Conservation (phyloP, 805 yeast genomes). For the Pichia insulana region DNA sequence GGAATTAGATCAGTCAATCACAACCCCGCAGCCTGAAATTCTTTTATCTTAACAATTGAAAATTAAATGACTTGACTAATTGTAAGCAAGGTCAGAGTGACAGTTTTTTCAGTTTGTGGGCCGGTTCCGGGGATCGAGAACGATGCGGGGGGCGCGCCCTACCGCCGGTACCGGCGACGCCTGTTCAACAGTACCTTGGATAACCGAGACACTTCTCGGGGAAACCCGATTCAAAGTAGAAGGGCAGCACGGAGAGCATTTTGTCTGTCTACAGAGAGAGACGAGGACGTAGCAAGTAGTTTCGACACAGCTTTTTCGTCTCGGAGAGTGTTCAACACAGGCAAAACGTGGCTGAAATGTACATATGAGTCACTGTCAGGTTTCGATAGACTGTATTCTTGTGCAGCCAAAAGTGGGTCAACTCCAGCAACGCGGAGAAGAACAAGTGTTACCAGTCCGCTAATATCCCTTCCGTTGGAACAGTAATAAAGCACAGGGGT, state of each 20-base stretch:
- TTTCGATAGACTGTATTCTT: constrained; percentile 71
- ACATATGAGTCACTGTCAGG: constrained; percentile 25
- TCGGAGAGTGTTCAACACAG: no score
- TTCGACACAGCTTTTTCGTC: no score
- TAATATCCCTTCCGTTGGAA: constrained; percentile 82
- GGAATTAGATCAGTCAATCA: no score
- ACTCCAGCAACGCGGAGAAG: constrained; percentile 57
- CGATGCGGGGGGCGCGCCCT: no score
- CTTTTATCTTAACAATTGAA: no score
- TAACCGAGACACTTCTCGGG: constrained; percentile 1
- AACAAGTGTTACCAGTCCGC: constrained; percentile 68
- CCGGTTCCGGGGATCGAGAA: no score
- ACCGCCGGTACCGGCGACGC: neutral
- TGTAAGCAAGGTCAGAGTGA: no score
- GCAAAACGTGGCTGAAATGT: no score
- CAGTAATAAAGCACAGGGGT: constrained; percentile 60
- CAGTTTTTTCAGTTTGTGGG: no score
- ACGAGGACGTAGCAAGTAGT: neutral
- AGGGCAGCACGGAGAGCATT: constrained; percentile 5
- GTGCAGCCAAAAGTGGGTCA: constrained; percentile 53
- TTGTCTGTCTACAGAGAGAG: neutral
- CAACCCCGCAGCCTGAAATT: no score
- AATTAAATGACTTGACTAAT: no score
- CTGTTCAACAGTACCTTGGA: constrained; percentile 14
- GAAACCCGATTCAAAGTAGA: no score